A percentile compares a stretch with the other conserved stretches of the same genome.
phyloP scores from a whole-genome alignment of 257 asterid species.

The Rehmannia glutinosa region DNA sequence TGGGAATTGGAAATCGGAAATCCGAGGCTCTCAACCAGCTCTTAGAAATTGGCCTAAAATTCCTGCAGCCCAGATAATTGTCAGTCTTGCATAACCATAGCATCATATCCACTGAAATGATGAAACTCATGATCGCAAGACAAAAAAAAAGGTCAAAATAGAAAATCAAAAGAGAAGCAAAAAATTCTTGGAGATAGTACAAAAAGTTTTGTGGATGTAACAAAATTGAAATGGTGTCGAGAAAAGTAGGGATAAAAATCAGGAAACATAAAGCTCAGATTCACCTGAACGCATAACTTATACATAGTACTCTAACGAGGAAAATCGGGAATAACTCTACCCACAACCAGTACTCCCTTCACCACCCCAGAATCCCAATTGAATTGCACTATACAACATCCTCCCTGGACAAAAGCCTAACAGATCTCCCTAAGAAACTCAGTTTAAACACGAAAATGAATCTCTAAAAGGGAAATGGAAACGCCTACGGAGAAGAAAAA shows the following conservation, averaged over 20 bases:
- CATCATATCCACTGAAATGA: constrained; percentile 21
- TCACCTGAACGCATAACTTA: neutral
- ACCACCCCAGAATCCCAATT: neutral
- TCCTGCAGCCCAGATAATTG: constrained; percentile 64
- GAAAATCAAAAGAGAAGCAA: neutral
- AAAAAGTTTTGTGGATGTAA: neutral
- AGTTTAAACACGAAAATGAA: neutral
- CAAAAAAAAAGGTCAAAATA: constrained; percentile 4
- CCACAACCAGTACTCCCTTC: neutral
- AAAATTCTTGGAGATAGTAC: too few relatives aligned
- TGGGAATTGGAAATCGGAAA: constrained; percentile 30
- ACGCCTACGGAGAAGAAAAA: too few relatives aligned
- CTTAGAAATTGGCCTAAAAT: constrained; percentile 38
- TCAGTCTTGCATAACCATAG: constrained; percentile 34
- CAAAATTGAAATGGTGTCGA: neutral
- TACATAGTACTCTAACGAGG: neutral
- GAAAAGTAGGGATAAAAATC: neutral
- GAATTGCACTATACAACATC: neutral
- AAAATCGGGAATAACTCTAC: neutral
- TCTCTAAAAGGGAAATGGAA: too few relatives aligned
- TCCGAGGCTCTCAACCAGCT: constrained; percentile 66
- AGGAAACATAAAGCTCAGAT: neutral
- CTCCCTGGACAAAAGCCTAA: neutral
- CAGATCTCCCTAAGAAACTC: too few relatives aligned
- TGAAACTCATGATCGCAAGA: constrained; percentile 13